phyloP scores from a whole-genome alignment of 1,139 yeast species.

The Komagataea norvegica region DNA sequence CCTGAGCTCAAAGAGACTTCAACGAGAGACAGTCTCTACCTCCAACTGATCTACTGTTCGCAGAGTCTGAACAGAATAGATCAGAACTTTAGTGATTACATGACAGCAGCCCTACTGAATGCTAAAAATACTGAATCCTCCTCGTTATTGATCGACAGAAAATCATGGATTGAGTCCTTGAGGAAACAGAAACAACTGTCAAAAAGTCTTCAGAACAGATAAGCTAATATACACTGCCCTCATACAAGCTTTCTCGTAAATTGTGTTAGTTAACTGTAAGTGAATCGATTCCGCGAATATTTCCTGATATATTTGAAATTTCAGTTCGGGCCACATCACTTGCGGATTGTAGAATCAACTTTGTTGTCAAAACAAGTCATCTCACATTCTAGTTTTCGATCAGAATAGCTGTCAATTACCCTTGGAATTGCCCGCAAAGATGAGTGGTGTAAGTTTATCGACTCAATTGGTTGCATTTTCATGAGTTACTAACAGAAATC shows the following conservation, averaged over 20 bases:
- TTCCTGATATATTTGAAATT: conserved; percentile 7
- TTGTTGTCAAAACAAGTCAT: neutral
- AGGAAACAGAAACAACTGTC: conserved; percentile 36
- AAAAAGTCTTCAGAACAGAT: conserved; percentile 15
- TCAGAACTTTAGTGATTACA: conserved; percentile 56
- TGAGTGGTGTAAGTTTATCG: neutral
- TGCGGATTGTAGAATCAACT: neutral
- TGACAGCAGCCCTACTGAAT: conserved; percentile 25
- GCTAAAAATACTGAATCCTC: conserved; percentile 3
- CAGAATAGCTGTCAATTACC: neutral
- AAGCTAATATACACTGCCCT: neutral
- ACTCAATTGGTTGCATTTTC: too few species aligned
- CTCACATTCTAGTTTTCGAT: too few species aligned
- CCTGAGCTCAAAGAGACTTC: conserved; percentile 38
- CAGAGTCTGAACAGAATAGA: conserved; percentile 69
- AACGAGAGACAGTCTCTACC: conserved; percentile 55
- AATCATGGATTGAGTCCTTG: conserved; percentile 35
- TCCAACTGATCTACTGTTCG: conserved; percentile 74
- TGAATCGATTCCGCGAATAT: conserved; percentile 1
- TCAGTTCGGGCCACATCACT: conserved; percentile 19
- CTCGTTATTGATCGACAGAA: conserved; percentile 25
- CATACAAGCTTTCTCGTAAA: too few species aligned
- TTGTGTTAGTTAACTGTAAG: too few species aligned
- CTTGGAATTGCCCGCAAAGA: neutral
- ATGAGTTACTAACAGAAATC: neutral